Evolutionary conservation across 129 eudicot species (phyloP), one percentile per base, ranked within the genome.

Genomic region (Flaveria brownii): DNA sequence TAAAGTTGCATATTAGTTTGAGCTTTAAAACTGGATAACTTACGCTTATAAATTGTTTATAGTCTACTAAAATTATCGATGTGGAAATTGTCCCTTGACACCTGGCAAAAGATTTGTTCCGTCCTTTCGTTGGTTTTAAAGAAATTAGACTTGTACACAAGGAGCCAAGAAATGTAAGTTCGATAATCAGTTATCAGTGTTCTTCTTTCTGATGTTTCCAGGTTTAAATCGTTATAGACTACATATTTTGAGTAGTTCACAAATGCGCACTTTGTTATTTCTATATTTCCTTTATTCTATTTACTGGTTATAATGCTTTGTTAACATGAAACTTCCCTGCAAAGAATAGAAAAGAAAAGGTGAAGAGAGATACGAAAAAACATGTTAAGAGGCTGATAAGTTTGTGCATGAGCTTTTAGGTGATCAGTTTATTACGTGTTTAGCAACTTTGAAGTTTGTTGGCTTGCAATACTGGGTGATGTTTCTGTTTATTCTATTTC

Each of bases 111-210:
- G 98, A 90, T 85, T 84, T 93, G 83, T 93, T 90, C 67, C 97
- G 98, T 42, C 97, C 98, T 55, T 90, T 93, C 77, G 76, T 77
- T 74, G 98, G 98, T 54, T 93, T 86, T 72, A 81, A 80, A 73
- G 98, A 93, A 75, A 82, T 93, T 25, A 87, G 87, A 84, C 86
- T 93, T 75, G 92, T 93, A 71, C 98, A 93, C 79, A 90, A 90
- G 90, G 98, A 90, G 86, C 96, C 98, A 41, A 83, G 98, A 79
- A 84, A 85, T 76, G 98, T 93, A 85, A 87, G 97, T 79, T 18
- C 28, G 71, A 63, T 47, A 75, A 36, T 22, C 25, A 1, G n/a
- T 47, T 62, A 36, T 22, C 25, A 1, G n/a, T 61, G 57, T 43
- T 61, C 68, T 62, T 41, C 54, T n/a, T 18, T 70, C 62, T 61